Evolutionary conservation across 2,329 filamentous ascomycete genomes (phyloP).

Genomic region (Teratosphaeria epicoccoides): DNA sequence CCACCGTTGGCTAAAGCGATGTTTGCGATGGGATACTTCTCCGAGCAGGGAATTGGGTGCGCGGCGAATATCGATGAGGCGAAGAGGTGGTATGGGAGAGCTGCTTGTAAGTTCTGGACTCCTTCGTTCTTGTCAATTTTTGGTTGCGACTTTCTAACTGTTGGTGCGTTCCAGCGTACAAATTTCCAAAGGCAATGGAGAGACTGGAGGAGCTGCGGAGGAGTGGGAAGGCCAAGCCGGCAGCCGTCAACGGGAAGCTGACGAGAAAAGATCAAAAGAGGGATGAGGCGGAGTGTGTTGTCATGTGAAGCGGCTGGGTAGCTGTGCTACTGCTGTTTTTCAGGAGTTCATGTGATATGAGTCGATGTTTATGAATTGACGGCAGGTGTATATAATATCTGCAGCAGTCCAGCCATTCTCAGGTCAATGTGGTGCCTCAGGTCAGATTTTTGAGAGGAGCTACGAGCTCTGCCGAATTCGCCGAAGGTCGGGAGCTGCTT

Average conservation of each 20-base stretch:
- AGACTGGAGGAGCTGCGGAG: constrained; percentile 85
- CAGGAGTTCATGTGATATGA: neutral
- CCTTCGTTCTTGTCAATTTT: neutral
- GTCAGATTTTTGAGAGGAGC: neutral
- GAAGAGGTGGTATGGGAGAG: constrained; percentile 95
- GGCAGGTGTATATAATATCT: neutral
- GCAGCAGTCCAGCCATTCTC: too few species aligned
- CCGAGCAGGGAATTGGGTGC: constrained; percentile 86
- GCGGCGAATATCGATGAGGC: constrained; percentile 83
- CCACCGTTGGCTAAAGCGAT: constrained; percentile 72
- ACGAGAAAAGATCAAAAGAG: constrained; percentile 73
- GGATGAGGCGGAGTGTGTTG: constrained; percentile 75
- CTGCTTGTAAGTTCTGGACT: constrained; percentile 63
- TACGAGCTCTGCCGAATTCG: neutral
- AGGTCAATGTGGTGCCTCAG: too few species aligned
- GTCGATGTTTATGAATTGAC: neutral
- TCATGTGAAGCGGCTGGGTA: constrained; percentile 54
- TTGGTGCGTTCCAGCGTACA: constrained; percentile 55
- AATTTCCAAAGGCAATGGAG: constrained; percentile 86
- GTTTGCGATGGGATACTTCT: constrained; percentile 97
- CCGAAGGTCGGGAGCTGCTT: neutral
- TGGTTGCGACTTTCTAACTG: neutral
- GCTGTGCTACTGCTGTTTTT: neutral
- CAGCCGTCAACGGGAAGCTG: constrained; percentile 59
- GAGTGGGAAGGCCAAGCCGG: constrained; percentile 46